phyloP scores from a whole-genome alignment of 2,329 filamentous ascomycete species.

The Fusarium cyanostomum region DNA sequence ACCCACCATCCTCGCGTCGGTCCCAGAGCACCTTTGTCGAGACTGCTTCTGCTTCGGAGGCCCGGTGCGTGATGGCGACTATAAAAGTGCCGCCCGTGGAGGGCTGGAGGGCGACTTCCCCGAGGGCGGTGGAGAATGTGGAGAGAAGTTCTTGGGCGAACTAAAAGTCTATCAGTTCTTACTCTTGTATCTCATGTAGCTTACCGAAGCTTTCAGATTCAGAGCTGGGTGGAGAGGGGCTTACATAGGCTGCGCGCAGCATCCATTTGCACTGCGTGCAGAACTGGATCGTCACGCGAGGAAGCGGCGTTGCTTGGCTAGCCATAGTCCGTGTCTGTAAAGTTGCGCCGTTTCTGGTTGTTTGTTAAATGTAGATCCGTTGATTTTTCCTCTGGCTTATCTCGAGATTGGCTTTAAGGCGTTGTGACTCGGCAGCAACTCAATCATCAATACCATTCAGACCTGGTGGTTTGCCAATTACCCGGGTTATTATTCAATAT shows the following conservation, averaged over 20 bases:
- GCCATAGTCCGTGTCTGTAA: conserved; percentile 13
- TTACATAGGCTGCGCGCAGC: conserved; percentile 84
- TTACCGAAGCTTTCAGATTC: too few species aligned
- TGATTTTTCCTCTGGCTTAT: neutral
- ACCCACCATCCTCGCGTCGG: conserved; percentile 84
- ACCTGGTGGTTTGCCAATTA: too few species aligned
- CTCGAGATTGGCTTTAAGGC: too few species aligned
- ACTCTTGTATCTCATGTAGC: too few species aligned
- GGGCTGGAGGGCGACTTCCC: conserved; percentile 88
- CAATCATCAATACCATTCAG: too few species aligned
- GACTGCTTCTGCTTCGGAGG: conserved; percentile 41
- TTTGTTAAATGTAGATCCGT: conserved; percentile 1
- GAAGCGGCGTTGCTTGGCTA: conserved; percentile 49
- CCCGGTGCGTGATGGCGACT: conserved; percentile 66
- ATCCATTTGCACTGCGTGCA: conserved; percentile 97
- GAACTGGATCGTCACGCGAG: conserved; percentile 86
- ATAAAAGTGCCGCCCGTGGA: conserved; percentile 85
- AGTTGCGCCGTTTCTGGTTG: neutral
- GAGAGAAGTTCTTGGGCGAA: conserved; percentile 95
- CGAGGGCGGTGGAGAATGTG: conserved; percentile 84
- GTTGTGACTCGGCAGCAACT: too few species aligned
- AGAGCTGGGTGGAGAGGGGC: conserved; percentile 30
- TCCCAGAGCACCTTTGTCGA: conserved; percentile 78
- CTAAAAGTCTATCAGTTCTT: conserved; percentile 54
- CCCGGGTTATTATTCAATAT: too few species aligned